Evolutionary conservation across 768 basidiomycete species (phyloP), one percentile per base, ranked within the genome.

Genomic region (Tylopilus balloui): DNA sequence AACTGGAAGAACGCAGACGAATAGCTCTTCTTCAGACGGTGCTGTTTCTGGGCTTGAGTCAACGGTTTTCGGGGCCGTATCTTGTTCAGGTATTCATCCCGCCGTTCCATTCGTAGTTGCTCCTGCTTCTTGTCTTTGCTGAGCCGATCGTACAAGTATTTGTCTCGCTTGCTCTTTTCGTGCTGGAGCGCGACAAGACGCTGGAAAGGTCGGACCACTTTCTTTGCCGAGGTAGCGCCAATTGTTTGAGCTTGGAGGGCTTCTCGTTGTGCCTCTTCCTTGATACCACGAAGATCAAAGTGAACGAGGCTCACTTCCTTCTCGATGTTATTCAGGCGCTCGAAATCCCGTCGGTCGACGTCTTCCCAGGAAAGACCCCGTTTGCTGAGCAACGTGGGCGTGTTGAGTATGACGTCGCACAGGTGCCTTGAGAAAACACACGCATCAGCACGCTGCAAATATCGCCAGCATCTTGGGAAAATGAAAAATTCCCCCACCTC

Each of bases 21-120:
- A 74, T 90, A 86, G 71, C 87, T 90, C 69, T 89, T 88, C 77
- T 91, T 91, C 68, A 84, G 81, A n/a, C 87, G 77, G 53, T 88
- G 86, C 48, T 85, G 84, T 66, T 89, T 88, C 60, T 80, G 79
- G n/a, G 69, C 71, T 4, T 74, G 64, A 0, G 73, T 65, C 50
- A 76, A 72, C 48, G 78, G 79, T 39, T 81, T 77, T 31, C 73
- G 71, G 5, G 69, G 65, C 36, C 76, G 69, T 84, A 91, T 88
- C 60, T 78, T 80, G 61, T 79, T 85, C 32, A 91, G 71, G 45
- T 85, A 74, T 50, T 90, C 87, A 52, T 89, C 87, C 8, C 85
- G 80, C 52, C 79, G 80, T 52, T 91, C 88, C 53, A 77, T 74
- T 52, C 79, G 79, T 21, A 79, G 71, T 56, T 90, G 88, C 63